Percentiles rank a stretch among this genome's conserved stretches.
These are phyloP conservation scores for Nidularia sp. DNA, from an alignment of 768 basidiomycete genomes.

Conservation along the genomic window DNA sequence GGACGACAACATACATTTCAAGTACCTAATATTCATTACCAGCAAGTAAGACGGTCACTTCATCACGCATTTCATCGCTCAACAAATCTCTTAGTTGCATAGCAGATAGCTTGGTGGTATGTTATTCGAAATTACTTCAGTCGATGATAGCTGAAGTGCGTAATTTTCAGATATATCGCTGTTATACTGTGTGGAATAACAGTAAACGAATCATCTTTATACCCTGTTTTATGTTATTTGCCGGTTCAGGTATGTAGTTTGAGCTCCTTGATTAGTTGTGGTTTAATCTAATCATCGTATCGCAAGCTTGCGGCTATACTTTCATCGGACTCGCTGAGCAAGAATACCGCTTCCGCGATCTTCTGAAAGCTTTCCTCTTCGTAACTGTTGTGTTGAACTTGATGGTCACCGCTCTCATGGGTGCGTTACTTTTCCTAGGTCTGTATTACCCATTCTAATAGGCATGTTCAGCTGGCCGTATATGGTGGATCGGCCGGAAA, in stretches of 20 bases:
- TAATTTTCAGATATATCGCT: constrained; percentile 24
- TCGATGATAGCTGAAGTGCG: background rate
- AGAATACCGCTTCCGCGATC: constrained; percentile 20
- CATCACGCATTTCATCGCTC: background rate
- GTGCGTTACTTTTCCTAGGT: constrained; percentile 6
- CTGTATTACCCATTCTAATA: background rate
- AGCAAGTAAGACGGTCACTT: constrained; percentile 16
- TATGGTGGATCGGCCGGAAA: constrained; percentile 25
- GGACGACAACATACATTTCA: constrained; percentile 18
- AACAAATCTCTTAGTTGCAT: constrained; percentile 14
- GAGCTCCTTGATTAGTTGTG: background rate
- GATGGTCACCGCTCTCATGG: constrained; percentile 23
- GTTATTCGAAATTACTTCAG: background rate
- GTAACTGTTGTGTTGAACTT: constrained; percentile 22
- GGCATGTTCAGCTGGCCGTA: constrained; percentile 16
- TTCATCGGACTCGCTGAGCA: constrained; percentile 20
- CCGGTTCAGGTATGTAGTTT: constrained; percentile 17
- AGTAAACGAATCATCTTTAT: constrained; percentile 21
- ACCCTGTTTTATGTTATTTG: constrained; percentile 18
- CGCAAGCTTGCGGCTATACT: constrained; percentile 18
- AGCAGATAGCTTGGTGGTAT: constrained; percentile 22
- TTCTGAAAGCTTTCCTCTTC: constrained; percentile 22
- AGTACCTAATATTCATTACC: constrained; percentile 23
- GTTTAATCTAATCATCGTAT: background rate
- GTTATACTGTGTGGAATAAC: constrained; percentile 23